Conservation (phyloP, 1,284 basidiomycete genomes). For the Sanghuangporus baumii region DNA sequence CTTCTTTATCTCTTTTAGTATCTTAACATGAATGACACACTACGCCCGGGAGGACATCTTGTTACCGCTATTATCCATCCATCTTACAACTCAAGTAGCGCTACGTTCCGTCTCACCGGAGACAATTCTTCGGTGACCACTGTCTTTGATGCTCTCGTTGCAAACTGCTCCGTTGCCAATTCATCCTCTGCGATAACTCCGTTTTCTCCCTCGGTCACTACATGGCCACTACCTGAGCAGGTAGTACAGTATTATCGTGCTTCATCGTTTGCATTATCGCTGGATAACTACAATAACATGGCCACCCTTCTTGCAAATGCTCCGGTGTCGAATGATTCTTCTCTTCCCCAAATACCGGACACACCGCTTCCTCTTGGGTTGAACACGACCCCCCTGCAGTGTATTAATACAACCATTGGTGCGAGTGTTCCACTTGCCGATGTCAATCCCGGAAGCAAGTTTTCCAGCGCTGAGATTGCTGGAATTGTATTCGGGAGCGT, state of each 20-base stretch:
- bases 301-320: slow-evolving; percentile 19
- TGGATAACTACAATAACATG: slow-evolving; percentile 24
- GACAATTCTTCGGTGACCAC: slow-evolving; percentile 22
- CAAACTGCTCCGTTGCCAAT: slow-evolving; percentile 21
- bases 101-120: slow-evolving; percentile 23
- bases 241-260: slow-evolving; percentile 27
- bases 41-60: slow-evolving; percentile 22
- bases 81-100: slow-evolving; percentile 16
- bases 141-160: slow-evolving; percentile 21
- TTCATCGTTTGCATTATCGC: slow-evolving; percentile 24
- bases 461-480: not conserved
- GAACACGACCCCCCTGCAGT: slow-evolving; percentile 19
- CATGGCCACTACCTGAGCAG: slow-evolving; percentile 22
- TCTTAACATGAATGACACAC: slow-evolving; percentile 16
- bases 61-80: slow-evolving; percentile 14
- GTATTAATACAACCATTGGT: slow-evolving; percentile 21
- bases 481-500: not conserved
- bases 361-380: slow-evolving; percentile 18
- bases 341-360: slow-evolving; percentile 9
- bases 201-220: slow-evolving; percentile 1
- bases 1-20: slow-evolving; percentile 17
- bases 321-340: slow-evolving; percentile 14
- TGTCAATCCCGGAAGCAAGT: not conserved
- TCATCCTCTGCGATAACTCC: slow-evolving; percentile 12
- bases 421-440: slow-evolving; percentile 20